Percentiles rank a stretch among this genome's conserved stretches.
Evolutionary conservation across 208 protist species (phyloP).

Genomic region (Trypanosoma lewisi): DNA sequence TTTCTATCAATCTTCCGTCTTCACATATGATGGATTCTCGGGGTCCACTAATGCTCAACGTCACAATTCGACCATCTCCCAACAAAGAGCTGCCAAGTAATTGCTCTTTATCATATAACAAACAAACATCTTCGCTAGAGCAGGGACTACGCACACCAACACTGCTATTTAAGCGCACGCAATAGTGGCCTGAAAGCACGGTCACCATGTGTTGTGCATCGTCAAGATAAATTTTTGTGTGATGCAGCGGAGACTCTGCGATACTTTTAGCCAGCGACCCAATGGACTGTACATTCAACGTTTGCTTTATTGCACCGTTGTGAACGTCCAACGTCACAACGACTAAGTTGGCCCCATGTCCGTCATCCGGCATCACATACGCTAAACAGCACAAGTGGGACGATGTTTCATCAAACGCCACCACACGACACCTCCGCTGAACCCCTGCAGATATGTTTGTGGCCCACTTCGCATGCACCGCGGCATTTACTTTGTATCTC

Average conservation of each 20-base stretch:
- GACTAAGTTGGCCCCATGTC: conserved; percentile 30
- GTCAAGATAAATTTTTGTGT: conserved; percentile 57
- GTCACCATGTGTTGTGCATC: conserved; percentile 41
- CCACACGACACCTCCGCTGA: conserved; percentile 33
- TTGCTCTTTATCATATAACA: conserved; percentile 32
- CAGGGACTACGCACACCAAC: conserved; percentile 70
- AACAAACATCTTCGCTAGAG: conserved; percentile 63
- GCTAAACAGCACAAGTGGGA: conserved; percentile 44
- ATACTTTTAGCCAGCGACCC: conserved; percentile 42
- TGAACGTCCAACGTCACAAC: conserved; percentile 53
- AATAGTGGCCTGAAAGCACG: conserved; percentile 51
- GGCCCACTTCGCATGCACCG: conserved; percentile 43
- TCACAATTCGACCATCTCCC: conserved; percentile 42
- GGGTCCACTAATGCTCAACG: conserved; percentile 58
- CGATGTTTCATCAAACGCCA: conserved; percentile 46
- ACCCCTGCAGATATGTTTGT: conserved; percentile 55
- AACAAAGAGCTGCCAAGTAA: conserved; percentile 43
- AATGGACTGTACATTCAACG: conserved; percentile 56
- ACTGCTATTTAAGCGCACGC: conserved; percentile 74
- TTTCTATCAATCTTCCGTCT: conserved; percentile 9
- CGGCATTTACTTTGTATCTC: not conserved
- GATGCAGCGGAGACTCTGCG: conserved; percentile 39
- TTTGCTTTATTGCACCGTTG: conserved; percentile 54
- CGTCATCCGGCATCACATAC: conserved; percentile 24
- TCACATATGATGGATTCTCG: conserved; percentile 25